Percentiles rank a stretch among this genome's conserved stretches.
These are phyloP conservation scores for Syzygium aromaticum DNA, from an alignment of 345 rosid genomes.

Conservation along the genomic window DNA sequence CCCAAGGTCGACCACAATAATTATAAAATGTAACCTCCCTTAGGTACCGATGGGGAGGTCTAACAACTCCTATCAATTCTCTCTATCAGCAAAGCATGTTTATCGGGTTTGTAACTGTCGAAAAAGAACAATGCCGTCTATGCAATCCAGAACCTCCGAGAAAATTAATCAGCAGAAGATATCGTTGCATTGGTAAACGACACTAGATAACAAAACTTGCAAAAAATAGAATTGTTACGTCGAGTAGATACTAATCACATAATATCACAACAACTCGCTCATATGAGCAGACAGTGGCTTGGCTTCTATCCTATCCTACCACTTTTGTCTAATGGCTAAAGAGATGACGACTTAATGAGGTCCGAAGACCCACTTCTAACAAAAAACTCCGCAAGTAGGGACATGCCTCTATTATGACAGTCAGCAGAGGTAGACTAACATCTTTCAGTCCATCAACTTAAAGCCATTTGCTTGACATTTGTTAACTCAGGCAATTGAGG, in stretches of 20 bases:
- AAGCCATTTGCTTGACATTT: not conserved
- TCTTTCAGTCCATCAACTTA: not conserved
- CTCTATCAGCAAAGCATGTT: too few species aligned
- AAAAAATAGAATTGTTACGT: too few species aligned
- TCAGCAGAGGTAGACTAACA: not conserved
- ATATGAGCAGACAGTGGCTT: not conserved
- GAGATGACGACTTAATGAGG: not conserved
- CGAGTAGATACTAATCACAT: not conserved
- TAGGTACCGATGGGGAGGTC: too few species aligned
- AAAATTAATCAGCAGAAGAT: too few species aligned
- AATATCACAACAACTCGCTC: not conserved
- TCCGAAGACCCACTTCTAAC: not conserved
- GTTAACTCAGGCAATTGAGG: not conserved
- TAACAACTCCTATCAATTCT: too few species aligned
- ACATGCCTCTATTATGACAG: not conserved
- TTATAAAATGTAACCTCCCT: too few species aligned
- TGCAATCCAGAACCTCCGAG: too few species aligned
- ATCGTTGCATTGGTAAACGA: not conserved
- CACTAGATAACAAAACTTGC: not conserved
- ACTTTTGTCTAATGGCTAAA: not conserved
- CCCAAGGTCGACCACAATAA: too few species aligned
- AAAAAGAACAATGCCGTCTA: too few species aligned
- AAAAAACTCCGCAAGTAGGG: not conserved
- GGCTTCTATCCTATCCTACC: not conserved
- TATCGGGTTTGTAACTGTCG: too few species aligned